These are phyloP conservation scores for Scedosporium dehoogii DNA, from an alignment of 2,329 filamentous ascomycete species.

Conservation along the genomic window DNA sequence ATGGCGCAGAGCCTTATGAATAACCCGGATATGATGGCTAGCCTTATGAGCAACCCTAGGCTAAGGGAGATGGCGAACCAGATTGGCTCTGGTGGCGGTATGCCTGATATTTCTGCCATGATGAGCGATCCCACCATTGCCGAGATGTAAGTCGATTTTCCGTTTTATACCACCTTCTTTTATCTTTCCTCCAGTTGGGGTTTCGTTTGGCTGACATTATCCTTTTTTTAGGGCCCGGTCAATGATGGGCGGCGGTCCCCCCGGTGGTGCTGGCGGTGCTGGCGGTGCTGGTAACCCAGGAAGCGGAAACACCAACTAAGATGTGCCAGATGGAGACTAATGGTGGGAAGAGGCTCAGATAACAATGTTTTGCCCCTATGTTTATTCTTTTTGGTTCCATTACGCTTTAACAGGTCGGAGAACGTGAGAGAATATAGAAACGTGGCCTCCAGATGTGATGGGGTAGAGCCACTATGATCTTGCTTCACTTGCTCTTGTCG, in stretches of 20 bases:
- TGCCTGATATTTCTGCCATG: slow-evolving; percentile 76
- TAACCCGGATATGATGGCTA: slow-evolving; percentile 86
- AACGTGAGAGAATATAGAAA: too few species aligned
- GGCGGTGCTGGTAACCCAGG: slow-evolving; percentile 12
- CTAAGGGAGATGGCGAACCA: slow-evolving; percentile 78
- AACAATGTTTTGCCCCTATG: too few species aligned
- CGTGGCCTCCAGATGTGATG: too few species aligned
- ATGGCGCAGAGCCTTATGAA: slow-evolving; percentile 98
- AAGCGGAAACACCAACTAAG: neutral
- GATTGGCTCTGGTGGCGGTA: slow-evolving; percentile 64
- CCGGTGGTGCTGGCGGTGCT: slow-evolving; percentile 12
- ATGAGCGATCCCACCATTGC: slow-evolving; percentile 91
- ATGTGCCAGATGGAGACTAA: neutral
- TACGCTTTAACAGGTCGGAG: too few species aligned
- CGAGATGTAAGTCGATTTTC: slow-evolving; percentile 64
- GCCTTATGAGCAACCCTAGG: slow-evolving; percentile 88
- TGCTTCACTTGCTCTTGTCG: too few species aligned
- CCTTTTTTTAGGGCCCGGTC: slow-evolving; percentile 27
- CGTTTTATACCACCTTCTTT: neutral
- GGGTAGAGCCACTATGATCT: too few species aligned
- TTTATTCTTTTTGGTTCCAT: too few species aligned
- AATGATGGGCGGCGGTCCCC: slow-evolving; percentile 33
- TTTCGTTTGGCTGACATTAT: slow-evolving; percentile 3
- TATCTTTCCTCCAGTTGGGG: neutral
- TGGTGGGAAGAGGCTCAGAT: too few species aligned